Evolutionary conservation across 2,329 filamentous ascomycete genomes (phyloP).

Genomic region (Apiospora phragmitis): DNA sequence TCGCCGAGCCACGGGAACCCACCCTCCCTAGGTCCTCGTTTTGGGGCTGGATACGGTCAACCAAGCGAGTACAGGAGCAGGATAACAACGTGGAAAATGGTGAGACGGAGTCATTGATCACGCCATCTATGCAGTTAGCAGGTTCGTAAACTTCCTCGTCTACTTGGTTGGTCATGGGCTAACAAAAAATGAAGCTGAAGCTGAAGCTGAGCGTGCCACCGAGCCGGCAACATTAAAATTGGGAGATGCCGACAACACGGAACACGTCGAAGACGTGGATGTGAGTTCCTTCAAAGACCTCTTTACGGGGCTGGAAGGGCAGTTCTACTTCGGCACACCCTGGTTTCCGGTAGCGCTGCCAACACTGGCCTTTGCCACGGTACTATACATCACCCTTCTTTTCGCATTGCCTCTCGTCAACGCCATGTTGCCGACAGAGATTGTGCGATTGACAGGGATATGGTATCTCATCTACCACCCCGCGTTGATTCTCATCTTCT

Average conservation of each 20-base stretch:
- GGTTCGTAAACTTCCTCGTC: not conserved
- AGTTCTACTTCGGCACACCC: not conserved
- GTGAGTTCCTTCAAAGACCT: not conserved
- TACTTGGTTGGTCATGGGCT: not conserved
- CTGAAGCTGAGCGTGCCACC: not conserved
- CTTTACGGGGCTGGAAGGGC: constrained; percentile 6
- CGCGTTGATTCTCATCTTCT: constrained; percentile 23
- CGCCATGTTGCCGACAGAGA: constrained; percentile 17
- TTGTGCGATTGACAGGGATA: constrained; percentile 21
- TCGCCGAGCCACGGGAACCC: not conserved
- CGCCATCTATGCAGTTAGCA: not conserved
- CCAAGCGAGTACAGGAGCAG: not conserved
- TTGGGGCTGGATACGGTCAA: constrained; percentile 6
- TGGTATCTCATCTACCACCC: constrained; percentile 25
- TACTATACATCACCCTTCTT: constrained; percentile 22
- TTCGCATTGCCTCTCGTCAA: constrained; percentile 21
- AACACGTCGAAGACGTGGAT: not conserved
- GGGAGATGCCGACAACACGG: not conserved
- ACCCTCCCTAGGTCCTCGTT: constrained; percentile 6
- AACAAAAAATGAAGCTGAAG: not conserved
- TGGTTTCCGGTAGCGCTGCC: constrained; percentile 7
- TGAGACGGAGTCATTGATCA: not conserved
- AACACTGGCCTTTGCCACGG: not conserved
- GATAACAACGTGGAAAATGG: not conserved
- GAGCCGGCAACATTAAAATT: not conserved